These are phyloP conservation scores for Tranzscheliella williamsii DNA, from an alignment of 1,284 basidiomycete species.

Conservation along the genomic window DNA sequence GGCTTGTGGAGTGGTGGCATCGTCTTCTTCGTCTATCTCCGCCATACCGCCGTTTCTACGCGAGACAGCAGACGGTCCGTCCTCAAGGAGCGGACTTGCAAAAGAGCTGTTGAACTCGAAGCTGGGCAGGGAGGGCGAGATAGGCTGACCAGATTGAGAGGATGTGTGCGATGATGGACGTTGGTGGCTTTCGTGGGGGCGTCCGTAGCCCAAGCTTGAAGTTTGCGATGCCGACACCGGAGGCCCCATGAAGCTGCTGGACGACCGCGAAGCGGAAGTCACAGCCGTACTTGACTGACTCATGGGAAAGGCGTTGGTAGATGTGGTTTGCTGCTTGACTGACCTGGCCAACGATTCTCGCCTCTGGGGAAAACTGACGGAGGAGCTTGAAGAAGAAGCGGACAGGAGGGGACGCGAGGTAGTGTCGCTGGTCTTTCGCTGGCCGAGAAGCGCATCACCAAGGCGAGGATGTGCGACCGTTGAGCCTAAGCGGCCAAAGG, in stretches of 20 bases:
- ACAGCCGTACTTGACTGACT: constrained; percentile 15
- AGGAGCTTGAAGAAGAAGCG: constrained; percentile 25
- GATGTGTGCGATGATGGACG: not conserved
- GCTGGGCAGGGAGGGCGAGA: constrained; percentile 30
- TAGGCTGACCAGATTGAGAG: not conserved
- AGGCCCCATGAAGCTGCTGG: constrained; percentile 31
- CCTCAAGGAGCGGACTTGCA: constrained; percentile 22
- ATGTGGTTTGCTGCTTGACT: constrained; percentile 3
- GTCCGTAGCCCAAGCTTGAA: constrained; percentile 2
- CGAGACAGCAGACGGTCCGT: too few species aligned
- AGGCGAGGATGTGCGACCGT: constrained; percentile 15
- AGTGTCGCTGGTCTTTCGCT: constrained; percentile 32
- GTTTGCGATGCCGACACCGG: constrained; percentile 21
- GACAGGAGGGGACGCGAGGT: constrained; percentile 13
- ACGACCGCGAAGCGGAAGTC: constrained; percentile 19
- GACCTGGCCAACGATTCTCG: constrained; percentile 24
- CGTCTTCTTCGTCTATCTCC: not conserved
- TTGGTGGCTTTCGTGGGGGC: not conserved
- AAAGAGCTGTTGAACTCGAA: constrained; percentile 32
- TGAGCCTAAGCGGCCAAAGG: constrained; percentile 20
- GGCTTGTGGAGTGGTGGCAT: constrained; percentile 14
- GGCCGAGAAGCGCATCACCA: constrained; percentile 36
- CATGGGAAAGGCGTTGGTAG: constrained; percentile 9
- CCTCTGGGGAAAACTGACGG: constrained; percentile 22
- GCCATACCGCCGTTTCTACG: not conserved